Evolutionary conservation across 257 asterid genomes (phyloP).

Genomic region (Galeopsis tetrahit): DNA sequence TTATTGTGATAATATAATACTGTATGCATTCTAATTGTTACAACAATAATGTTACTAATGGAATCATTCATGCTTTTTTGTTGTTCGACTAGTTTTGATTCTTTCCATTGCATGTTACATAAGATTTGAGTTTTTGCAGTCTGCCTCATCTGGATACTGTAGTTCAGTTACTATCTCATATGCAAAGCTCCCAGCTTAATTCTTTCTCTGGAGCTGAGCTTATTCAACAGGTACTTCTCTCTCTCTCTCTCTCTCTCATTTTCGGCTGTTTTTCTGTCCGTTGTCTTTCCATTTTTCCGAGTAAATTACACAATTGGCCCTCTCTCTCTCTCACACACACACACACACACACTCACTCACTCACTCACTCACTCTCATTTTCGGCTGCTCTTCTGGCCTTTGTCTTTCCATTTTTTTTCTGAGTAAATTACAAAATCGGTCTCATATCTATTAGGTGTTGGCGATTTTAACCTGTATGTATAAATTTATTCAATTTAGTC

Average conservation of each 20-base stretch:
- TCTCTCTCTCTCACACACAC: too few relatives aligned
- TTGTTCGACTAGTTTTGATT: neutral
- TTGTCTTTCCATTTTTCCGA: neutral
- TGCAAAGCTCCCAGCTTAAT: conserved; percentile 73
- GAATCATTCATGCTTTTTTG: neutral
- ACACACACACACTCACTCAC: too few relatives aligned
- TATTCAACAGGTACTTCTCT: conserved; percentile 47
- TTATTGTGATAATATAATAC: neutral
- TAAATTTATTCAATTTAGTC: too few relatives aligned
- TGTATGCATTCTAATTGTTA: conserved; percentile 1
- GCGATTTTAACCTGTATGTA: too few relatives aligned
- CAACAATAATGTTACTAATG: neutral
- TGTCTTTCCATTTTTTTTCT: too few relatives aligned
- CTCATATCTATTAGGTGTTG: too few relatives aligned
- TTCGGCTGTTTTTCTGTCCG: neutral
- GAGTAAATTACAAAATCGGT: too few relatives aligned
- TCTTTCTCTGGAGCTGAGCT: conserved; percentile 46
- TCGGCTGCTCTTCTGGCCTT: too few relatives aligned
- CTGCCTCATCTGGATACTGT: conserved; percentile 81
- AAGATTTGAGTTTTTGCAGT: conserved; percentile 50
- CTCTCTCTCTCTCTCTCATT: neutral
- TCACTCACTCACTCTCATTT: too few relatives aligned
- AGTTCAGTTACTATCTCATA: conserved; percentile 74
- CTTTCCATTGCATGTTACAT: neutral
- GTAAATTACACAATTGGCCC: too few relatives aligned